Percentiles rank a stretch among this genome's conserved stretches.
Evolutionary conservation across 257 asterid genomes (phyloP).

Genomic region (Solanum neorickii): DNA sequence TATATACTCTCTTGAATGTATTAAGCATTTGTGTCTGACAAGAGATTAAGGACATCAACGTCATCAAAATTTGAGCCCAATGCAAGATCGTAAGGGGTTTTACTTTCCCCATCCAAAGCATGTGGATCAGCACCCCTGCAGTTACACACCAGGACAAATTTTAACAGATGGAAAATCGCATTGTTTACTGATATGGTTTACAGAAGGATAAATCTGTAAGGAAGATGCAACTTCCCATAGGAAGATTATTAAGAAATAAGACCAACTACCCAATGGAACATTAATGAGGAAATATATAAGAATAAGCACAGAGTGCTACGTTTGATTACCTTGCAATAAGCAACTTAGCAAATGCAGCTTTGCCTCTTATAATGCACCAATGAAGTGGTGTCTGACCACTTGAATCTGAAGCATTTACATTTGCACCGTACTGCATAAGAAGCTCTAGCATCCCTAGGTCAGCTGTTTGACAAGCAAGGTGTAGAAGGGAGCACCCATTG

Average conservation of each 20-base stretch:
- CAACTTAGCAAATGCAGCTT: slow-evolving; percentile 57
- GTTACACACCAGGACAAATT: neutral
- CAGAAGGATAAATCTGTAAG: neutral
- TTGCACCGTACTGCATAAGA: slow-evolving; percentile 88
- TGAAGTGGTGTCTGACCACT: slow-evolving; percentile 72
- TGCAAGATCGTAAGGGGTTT: slow-evolving; percentile 42
- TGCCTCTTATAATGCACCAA: slow-evolving; percentile 56
- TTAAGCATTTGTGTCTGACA: slow-evolving; percentile 42
- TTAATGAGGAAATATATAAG: neutral
- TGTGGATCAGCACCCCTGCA: slow-evolving; percentile 90
- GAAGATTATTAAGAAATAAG: neutral
- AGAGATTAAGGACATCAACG: slow-evolving; percentile 50
- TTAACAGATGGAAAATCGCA: neutral
- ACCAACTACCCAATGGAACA: neutral
- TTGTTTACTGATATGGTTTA: neutral
- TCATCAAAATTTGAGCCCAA: slow-evolving; percentile 57
- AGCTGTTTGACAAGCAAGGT: slow-evolving; percentile 84
- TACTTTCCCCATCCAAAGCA: slow-evolving; percentile 56
- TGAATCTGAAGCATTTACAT: slow-evolving; percentile 64
- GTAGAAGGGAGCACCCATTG: slow-evolving; percentile 74
- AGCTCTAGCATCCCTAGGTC: slow-evolving; percentile 97
- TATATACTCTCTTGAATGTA: neutral
- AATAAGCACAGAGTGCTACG: neutral
- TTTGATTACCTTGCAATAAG: slow-evolving; percentile 63
- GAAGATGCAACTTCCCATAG: neutral